Base-by-base conservation (phyloP, 805 yeast genomes). In the Saturnispora quitensis region DNA sequence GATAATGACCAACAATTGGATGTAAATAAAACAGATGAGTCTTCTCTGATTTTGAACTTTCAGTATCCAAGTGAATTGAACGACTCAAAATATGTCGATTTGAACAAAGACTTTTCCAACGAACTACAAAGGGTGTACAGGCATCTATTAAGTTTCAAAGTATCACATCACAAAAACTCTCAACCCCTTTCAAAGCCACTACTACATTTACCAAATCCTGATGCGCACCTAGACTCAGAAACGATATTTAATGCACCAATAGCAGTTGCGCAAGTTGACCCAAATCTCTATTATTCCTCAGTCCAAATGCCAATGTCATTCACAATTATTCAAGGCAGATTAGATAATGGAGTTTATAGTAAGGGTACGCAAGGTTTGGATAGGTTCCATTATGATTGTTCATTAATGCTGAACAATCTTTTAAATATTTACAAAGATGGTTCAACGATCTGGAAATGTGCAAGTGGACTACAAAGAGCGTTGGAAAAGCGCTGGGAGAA, bases 301-400 rank as follows among this genome's bases (percentile, higher is more conserved):
- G 82, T 91, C 43, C 75, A 79, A 56, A 71, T 76, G 50, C 96
- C 96, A 13, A 85, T 88, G 65, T 78, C 95, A 1, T 76, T 91
- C 59, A 75, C 73, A 48, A 73, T 78, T 33, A 77, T 91, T 10
- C 69, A 74, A 54, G 68, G 68, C 20, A 76, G 76, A 47, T 62
- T 89, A 43, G 76, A 76, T 17, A 67, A 66, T 17, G 78, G 80
- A 24, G 73, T 76, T 31, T 78, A 79, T 53, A 71, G 73, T 3
- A 75, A 77, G 40, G 66, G 67, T 17, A 71, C 73, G 3, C 74
- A 77, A 27, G 71, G 71, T 38, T 73, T 88, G 52, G 77, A 75
- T 36, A 79, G 74, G 47, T 86, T 89, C 60, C 68, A 76, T 51
- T 74, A 73, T 20, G 84, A 82, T 48, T 72, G 84, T 6, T 68